These are phyloP conservation scores for Colletotrichum kahawae DNA, from an alignment of 2,329 filamentous ascomycete genomes.

Conservation along the genomic window DNA sequence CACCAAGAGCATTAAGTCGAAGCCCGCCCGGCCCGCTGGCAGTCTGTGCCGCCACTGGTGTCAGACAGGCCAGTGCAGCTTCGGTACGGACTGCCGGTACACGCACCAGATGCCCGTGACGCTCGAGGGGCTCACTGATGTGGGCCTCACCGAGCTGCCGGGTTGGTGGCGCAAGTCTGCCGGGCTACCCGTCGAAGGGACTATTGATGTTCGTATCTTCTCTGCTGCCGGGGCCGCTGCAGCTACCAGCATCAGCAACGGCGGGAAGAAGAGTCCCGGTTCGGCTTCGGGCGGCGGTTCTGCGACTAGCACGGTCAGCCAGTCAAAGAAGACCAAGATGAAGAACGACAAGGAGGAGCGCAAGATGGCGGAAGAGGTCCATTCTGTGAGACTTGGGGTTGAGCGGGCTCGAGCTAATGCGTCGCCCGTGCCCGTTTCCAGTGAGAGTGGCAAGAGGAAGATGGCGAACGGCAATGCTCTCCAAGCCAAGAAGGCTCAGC, in stretches of 20 bases:
- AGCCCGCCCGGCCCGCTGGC: neutral
- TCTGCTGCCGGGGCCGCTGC: neutral
- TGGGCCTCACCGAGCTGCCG: slow-evolving; percentile 48
- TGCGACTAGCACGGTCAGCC: neutral
- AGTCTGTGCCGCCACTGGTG: slow-evolving; percentile 54
- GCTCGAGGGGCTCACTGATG: slow-evolving; percentile 39
- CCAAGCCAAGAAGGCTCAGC: neutral
- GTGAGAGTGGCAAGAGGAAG: neutral
- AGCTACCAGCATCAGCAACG: neutral
- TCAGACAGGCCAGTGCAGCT: slow-evolving; percentile 51
- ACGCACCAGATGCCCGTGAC: slow-evolving; percentile 53
- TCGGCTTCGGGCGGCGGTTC: neutral
- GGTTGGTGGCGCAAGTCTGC: slow-evolving; percentile 41
- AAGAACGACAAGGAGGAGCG: neutral
- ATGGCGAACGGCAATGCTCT: neutral
- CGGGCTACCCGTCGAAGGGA: slow-evolving; percentile 2
- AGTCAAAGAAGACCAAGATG: neutral
- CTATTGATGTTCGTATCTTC: slow-evolving; percentile 16
- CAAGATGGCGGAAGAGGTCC: slow-evolving; percentile 8
- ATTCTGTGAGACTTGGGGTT: neutral
- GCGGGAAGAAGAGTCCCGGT: neutral
- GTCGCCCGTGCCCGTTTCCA: neutral
- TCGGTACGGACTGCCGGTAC: slow-evolving; percentile 46
- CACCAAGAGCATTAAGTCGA: neutral
- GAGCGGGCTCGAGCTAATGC: neutral